Base-by-base conservation (phyloP, 1,284 basidiomycete genomes). In the Cutaneotrichosporon spelunceum region DNA sequence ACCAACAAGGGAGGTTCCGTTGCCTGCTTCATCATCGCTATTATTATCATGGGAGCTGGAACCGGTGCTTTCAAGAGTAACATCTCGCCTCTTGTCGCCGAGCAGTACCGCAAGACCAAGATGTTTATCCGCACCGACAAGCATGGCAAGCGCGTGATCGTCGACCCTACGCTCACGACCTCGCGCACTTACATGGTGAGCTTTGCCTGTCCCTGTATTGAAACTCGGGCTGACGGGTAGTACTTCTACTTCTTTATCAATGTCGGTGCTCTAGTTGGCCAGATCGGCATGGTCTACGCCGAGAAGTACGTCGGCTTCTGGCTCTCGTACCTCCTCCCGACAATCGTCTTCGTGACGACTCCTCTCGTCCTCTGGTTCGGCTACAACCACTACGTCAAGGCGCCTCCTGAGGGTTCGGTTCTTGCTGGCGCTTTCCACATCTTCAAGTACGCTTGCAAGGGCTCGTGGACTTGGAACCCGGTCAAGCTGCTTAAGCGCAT, bases 391-490 rank as follows among this genome's bases (percentile, higher is more conserved):
- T 64, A 70, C 56, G 63, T 79, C 55, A 76, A 76, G 55, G 69
- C 70, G 60, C 81, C 81, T 56, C 81, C 82, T 2, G 70, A 76
- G 24, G 82, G 82, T n/a, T 81, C 80, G 13, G 79, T 83, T 19
- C 69, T 81, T 19, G 61, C 72, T 52, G 78, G 81, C 54, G 71
- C 78, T 36, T 29, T 71, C 56, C 61, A 72, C 60, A 75, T 78
- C 36, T 57, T 75, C 60, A 50, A 55, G 10, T 64, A 70, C 6
- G 59, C 72, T 52, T 26, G 72, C 26, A 45, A 47, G 42, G 54
- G 54, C 54, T 5, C 19, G 27, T 56, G 54, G 54, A 33, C 27
- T 11, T 29, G 33, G 44, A 56, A 47, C 54, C 44, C 44, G n/a
- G 30, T 47, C 39, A 6, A 9, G 24, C 8, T 42, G 34, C 29